Evolutionary conservation across 805 yeast genomes (phyloP).

Genomic region (Wickerhamomyces alni): DNA sequence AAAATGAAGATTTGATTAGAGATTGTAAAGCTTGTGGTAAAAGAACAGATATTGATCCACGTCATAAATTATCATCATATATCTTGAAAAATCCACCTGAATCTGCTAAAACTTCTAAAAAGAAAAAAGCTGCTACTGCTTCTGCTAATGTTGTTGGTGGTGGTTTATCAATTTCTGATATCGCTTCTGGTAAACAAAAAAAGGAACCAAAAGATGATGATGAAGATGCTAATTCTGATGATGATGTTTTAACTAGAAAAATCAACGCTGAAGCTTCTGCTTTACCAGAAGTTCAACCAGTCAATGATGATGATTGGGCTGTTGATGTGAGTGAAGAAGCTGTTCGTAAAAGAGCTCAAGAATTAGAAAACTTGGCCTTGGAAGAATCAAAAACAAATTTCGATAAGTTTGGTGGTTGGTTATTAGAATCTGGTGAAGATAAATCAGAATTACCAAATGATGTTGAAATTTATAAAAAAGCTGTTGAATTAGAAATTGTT

Average conservation of each 20-base stretch:
- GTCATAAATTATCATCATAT: constrained; percentile 81
- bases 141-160: constrained; percentile 87
- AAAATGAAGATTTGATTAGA: constrained; percentile 68
- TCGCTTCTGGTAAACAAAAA: constrained; percentile 48
- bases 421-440: constrained; percentile 46
- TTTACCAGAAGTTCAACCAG: constrained; percentile 52
- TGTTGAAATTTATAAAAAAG: constrained; percentile 88
- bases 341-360: constrained; percentile 83
- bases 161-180: constrained; percentile 74
- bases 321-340: constrained; percentile 97
- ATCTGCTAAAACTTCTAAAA: constrained; percentile 42
- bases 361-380: constrained; percentile 61
- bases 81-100: constrained; percentile 87
- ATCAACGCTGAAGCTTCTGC: constrained; percentile 81
- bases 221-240: constrained; percentile 49
- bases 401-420: constrained; percentile 88
- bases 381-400: constrained; percentile 39
- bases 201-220: constrained; percentile 25
- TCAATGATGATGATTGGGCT: constrained; percentile 93
- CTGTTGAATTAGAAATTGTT: constrained; percentile 68
- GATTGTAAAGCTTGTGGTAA: constrained; percentile 99
- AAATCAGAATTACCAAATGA: constrained; percentile 68
- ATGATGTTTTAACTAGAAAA: constrained; percentile 69
- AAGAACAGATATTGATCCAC: constrained; percentile 74
- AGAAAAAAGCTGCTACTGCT: constrained; percentile 76